Evolutionary conservation across 163 green algal genomes (phyloP), one percentile per base, ranked within the genome.

Genomic region (Scenedesmus sp.): DNA sequence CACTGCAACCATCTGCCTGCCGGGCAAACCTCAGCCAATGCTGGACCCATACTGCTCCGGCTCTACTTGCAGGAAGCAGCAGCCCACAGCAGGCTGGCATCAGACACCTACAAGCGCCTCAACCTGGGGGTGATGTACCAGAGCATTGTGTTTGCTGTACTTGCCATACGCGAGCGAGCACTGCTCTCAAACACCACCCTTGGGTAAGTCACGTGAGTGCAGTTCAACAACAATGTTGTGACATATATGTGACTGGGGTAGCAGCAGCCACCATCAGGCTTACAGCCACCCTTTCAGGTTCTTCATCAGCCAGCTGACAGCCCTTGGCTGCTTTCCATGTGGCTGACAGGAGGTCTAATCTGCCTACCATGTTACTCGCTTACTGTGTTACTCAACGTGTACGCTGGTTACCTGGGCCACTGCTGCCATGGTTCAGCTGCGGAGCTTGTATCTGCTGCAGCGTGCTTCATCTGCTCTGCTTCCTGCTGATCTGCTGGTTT

Each of bases 101-200:
- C 86, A 42, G 86, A 90, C 49, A 90, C 86, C 35, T 90, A 90
- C 86, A 85, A 85, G 49, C 86, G 86, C 46, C 51, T 90, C 13
- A 30, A n/a, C 13, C 86, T 90, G 72, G 86, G 86, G 6, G 49
- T 90, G 49, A 78, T 81, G 86, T 73, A 65, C n/a, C 86, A 85
- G 46, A 61, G 72, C 68, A 51, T 83, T 20, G 65, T 85, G 16
- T 46, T 83, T 24, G 26, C 35, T 18, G 85, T 56, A 30, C 68
- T 90, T 22, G 37, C 43, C 5, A 30, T 84, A 7, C 44, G 70
- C 18, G n/a, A 84, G 26, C 30, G 51, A 43, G n/a, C 53, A 24
- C 35, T 88, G 18, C 33, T 79, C 0, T n/a, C 83, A 37, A 65
- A 30, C 0, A 24, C 37, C 6, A 9, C 42, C 7, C 26, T 88